Base-by-base conservation (phyloP, 768 basidiomycete species). In the Boletus sp. region DNA sequence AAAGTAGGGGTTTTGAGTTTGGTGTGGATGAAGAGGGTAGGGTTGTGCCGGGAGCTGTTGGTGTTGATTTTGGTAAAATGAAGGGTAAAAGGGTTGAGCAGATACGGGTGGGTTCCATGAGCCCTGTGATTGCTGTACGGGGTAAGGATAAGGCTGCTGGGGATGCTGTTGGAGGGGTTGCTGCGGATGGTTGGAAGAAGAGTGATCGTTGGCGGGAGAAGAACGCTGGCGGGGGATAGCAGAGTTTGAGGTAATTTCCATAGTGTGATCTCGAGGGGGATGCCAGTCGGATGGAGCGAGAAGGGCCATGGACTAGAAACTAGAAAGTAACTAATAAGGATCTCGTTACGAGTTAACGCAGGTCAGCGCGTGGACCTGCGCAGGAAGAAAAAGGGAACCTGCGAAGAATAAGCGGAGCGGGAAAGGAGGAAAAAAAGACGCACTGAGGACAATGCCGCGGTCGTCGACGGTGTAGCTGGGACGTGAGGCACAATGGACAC, bases 251-350 rank as follows among this genome's bases (percentile, higher is more conserved):
- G 80, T 75, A 44, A 78, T 67, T 76, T 87, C 85, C 86, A 87
- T 88, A 63, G 78, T 69, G 64, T 75, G 73, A 75, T 87, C 83
- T 80, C 81, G 81, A 68, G 80, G 79, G 63, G 79, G 81, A 64
- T 82, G 82, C 88, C 88, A 89, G 78, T 90, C 87, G 76, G 83
- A 79, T 71, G 85, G 80, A 62, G 83, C 86, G 76, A 90, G 84
- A 78, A 89, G 81, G 75, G 89, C 89, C 89, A 90, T 90, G 79
- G 78, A 82, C 57, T 33, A 52, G 54, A 36, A 14, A 12, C 36
- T 20, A 20, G 40, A 7, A 36, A 54, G 30, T 3, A 20, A 17
- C 18, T 18, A 7, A 24, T 35, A 18, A 15, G n/a, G 50, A 54
- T 24, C 24, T 24, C 24, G 24, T 24, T 24, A 24, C 24, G 24